Evolutionary conservation across 2,329 filamentous ascomycete genomes (phyloP).

Genomic region (Trichoderma breve): DNA sequence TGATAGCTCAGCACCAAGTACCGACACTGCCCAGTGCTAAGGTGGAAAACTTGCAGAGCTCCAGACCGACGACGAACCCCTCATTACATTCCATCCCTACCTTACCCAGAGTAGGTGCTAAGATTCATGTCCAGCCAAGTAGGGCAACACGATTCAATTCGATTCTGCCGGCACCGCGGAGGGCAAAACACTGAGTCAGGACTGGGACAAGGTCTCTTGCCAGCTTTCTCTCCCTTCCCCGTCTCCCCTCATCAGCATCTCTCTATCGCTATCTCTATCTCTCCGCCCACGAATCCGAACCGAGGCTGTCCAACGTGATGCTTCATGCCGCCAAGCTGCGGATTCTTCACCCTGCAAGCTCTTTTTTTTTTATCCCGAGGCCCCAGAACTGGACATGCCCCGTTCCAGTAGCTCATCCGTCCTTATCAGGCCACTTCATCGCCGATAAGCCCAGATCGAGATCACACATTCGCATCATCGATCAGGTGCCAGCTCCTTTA

Average conservation of each 20-base stretch:
- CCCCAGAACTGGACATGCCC: not conserved
- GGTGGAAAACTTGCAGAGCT: not conserved
- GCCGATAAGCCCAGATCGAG: not conserved
- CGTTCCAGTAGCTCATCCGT: not conserved
- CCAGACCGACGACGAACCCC: conserved; percentile 2
- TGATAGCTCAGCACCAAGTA: not conserved
- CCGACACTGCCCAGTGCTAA: not conserved
- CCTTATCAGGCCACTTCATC: conserved; percentile 4
- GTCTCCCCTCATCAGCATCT: not conserved
- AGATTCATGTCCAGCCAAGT: not conserved
- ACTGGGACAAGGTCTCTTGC: not conserved
- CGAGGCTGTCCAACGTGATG: not conserved
- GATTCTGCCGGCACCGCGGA: too few species aligned
- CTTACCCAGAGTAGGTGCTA: not conserved
- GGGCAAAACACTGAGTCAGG: not conserved
- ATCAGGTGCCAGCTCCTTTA: not conserved
- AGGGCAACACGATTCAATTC: not conserved
- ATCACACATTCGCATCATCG: not conserved
- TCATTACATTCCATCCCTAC: not conserved
- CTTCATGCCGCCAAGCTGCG: not conserved
- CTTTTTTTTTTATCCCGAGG: not conserved
- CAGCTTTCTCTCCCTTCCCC: not conserved
- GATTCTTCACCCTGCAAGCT: not conserved
- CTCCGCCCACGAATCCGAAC: not conserved
- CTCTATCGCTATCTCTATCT: not conserved